Evolutionary conservation across 169 alveolate species (phyloP).

Genomic region (Eimeria tenella): DNA sequence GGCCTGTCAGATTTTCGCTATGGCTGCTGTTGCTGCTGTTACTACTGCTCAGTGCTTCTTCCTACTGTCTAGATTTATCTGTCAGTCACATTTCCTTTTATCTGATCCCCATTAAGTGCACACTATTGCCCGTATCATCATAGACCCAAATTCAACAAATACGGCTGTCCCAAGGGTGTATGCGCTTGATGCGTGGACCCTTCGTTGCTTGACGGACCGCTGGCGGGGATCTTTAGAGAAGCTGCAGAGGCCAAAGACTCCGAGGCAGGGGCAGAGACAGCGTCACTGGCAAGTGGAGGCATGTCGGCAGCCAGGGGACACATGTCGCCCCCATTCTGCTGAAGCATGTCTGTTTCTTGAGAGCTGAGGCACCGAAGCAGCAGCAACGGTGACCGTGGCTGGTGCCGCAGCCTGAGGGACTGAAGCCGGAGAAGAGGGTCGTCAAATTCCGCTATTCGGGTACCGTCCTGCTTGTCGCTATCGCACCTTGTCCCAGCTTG

Average conservation of each 20-base stretch:
- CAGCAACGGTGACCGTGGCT: slow-evolving; percentile 58
- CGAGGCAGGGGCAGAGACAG: slow-evolving; percentile 52
- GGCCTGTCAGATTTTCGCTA: not conserved
- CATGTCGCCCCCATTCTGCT: slow-evolving; percentile 47
- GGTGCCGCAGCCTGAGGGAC: slow-evolving; percentile 57
- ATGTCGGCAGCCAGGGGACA: slow-evolving; percentile 1
- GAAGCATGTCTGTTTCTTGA: slow-evolving; percentile 48
- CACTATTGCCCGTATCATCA: too few relatives aligned
- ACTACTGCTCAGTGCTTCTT: not conserved
- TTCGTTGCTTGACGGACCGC: not conserved
- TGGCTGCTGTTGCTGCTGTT: slow-evolving; percentile 8
- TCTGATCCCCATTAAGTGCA: not conserved
- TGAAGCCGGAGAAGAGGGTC: slow-evolving; percentile 51
- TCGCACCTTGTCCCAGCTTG: not conserved
- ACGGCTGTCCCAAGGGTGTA: too few relatives aligned
- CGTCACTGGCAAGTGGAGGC: not conserved
- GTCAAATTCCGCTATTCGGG: not conserved
- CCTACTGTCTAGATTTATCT: not conserved
- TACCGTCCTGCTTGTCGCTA: not conserved
- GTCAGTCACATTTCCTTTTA: not conserved
- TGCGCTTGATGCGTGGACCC: too few relatives aligned
- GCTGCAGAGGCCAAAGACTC: not conserved
- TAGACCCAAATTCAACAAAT: too few relatives aligned
- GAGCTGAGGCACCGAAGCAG: slow-evolving; percentile 68
- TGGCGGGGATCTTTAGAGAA: slow-evolving; percentile 31